These are phyloP conservation scores for Aspergillus floridensis DNA, from an alignment of 2,329 filamentous ascomycete species.

Conservation along the genomic window DNA sequence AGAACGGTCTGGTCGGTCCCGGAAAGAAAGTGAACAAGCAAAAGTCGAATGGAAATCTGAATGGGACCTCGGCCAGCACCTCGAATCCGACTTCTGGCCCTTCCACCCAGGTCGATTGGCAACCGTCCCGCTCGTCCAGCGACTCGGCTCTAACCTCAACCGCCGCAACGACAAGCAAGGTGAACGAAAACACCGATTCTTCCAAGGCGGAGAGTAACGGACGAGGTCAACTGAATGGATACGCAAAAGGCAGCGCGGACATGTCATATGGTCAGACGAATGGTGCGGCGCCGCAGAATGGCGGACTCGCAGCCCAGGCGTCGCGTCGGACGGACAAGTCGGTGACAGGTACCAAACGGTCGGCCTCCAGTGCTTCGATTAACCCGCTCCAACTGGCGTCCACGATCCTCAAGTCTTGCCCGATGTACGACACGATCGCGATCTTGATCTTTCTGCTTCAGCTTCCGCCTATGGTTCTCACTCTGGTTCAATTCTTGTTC, in stretches of 20 bases:
- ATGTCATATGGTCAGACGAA: constrained; percentile 38
- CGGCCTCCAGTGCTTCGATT: constrained; percentile 50
- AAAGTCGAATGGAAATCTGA: constrained; percentile 56
- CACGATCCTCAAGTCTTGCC: constrained; percentile 85
- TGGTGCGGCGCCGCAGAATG: constrained; percentile 30
- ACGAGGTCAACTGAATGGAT: constrained; percentile 35
- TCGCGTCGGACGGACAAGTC: constrained; percentile 33
- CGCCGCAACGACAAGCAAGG: constrained; percentile 23
- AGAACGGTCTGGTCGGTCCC: constrained; percentile 80
- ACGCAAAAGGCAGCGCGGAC: constrained; percentile 34
- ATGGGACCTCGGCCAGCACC: constrained; percentile 48
- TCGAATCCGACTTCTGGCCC: constrained; percentile 37
- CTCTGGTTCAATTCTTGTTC: constrained; percentile 87
- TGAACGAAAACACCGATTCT: constrained; percentile 29
- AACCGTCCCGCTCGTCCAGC: constrained; percentile 38
- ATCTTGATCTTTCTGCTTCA: constrained; percentile 95
- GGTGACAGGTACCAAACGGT: constrained; percentile 31
- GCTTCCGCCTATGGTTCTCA: constrained; percentile 81
- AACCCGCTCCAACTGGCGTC: constrained; percentile 74
- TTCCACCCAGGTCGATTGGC: constrained; percentile 41
- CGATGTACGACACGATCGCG: constrained; percentile 90
- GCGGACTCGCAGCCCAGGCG: constrained; percentile 27
- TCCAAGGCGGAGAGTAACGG: constrained; percentile 36
- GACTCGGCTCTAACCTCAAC: constrained; percentile 34
- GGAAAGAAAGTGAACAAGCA: constrained; percentile 65